Evolutionary conservation across 768 basidiomycete species (phyloP).

Genomic region (Coprinopsis sp.): DNA sequence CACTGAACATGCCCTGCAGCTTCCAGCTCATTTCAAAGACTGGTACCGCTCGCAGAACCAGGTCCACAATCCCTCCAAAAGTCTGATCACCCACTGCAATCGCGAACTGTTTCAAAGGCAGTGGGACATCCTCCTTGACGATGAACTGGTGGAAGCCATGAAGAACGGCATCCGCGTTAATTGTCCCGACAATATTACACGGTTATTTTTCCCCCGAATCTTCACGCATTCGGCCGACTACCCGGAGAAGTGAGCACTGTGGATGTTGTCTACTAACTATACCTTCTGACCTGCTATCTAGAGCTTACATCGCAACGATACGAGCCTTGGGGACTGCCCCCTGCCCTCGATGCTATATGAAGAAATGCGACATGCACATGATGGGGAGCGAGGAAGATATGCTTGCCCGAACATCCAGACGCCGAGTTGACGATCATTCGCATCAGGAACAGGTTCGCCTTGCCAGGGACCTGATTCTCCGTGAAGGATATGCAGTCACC

Average conservation of each 20-base stretch:
- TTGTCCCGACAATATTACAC: constrained; percentile 58
- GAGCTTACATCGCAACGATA: neutral
- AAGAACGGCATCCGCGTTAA: too few relatives aligned
- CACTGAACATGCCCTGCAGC: neutral
- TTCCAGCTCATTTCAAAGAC: neutral
- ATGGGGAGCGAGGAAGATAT: neutral
- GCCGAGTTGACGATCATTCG: neutral
- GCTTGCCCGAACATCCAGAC: neutral
- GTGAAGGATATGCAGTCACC: neutral
- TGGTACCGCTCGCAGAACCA: neutral
- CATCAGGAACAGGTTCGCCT: neutral
- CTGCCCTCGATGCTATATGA: neutral
- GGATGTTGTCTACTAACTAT: neutral
- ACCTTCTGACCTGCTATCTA: neutral
- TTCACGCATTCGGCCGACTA: neutral
- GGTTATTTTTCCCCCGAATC: neutral
- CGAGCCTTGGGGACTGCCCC: neutral
- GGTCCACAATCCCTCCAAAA: neutral
- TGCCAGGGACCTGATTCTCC: neutral
- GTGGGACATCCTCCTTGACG: neutral
- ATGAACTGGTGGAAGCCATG: neutral
- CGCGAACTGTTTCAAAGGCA: neutral
- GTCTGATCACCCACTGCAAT: neutral
- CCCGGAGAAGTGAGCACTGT: too few relatives aligned
- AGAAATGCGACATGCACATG: neutral